A percentile compares a stretch with the other conserved stretches of the same genome.
Conservation (phyloP, 148 eudicot species). For the Arctostaphylos glauca region DNA sequence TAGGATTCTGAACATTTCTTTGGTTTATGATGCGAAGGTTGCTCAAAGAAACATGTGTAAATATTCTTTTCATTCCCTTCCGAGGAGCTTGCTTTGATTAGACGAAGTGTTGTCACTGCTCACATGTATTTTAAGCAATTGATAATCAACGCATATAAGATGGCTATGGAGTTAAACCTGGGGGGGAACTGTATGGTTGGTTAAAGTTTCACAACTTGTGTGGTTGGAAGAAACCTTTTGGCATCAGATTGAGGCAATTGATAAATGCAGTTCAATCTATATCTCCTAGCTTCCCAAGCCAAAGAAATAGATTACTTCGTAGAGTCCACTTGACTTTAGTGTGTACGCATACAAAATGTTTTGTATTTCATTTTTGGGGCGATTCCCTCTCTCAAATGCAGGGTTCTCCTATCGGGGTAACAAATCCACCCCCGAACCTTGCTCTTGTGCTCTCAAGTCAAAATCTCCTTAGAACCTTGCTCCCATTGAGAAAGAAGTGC, state of each 20-base stretch:
- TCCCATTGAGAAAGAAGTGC: neutral
- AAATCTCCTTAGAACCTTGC: neutral
- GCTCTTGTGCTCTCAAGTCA: neutral
- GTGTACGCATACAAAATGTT: neutral
- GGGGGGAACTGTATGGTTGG: no score
- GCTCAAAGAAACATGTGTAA: neutral
- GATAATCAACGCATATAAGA: no score
- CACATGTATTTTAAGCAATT: neutral
- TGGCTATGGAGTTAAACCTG: no score
- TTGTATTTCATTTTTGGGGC: neutral
- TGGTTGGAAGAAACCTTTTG: neutral
- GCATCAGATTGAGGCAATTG: no score
- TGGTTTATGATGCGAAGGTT: neutral
- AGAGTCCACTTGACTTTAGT: neutral
- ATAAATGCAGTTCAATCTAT: no score
- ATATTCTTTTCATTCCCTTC: neutral
- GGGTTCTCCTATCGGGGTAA: neutral
- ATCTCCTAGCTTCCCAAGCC: neutral
- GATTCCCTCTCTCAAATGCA: neutral
- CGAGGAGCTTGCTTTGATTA: neutral
- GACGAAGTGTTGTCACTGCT: neutral
- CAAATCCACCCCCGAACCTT: neutral
- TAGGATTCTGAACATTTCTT: neutral
- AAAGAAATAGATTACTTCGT: neutral
- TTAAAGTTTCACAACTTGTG: neutral